Evolutionary conservation across 2,329 filamentous ascomycete species (phyloP).

Genomic region (Exophiala alcalophila): DNA sequence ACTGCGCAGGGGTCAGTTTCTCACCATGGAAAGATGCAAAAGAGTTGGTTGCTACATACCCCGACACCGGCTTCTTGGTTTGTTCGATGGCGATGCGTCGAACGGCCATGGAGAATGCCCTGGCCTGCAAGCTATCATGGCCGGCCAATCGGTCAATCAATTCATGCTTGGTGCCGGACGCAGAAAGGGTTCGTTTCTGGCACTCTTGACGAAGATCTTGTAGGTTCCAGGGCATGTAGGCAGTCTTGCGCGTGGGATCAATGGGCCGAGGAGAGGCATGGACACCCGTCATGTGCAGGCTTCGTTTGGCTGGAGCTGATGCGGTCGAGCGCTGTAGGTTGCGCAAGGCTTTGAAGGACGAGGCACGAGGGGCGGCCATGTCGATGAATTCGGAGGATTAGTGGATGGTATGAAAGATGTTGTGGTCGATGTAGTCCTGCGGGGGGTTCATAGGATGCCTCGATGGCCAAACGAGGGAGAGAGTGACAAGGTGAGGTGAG

Average conservation of each 20-base stretch:
- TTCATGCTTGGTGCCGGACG: constrained; percentile 50
- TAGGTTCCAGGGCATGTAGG: constrained; percentile 51
- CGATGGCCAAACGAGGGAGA: background rate
- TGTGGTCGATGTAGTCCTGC: constrained; percentile 31
- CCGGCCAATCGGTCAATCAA: constrained; percentile 53
- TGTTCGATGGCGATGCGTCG: constrained; percentile 42
- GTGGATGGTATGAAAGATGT: constrained; percentile 29
- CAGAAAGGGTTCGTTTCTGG: constrained; percentile 48
- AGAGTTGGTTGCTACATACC: constrained; percentile 33
- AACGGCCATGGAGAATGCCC: constrained; percentile 55
- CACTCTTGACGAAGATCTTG: constrained; percentile 53
- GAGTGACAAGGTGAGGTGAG: background rate
- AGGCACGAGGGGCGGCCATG: constrained; percentile 47
- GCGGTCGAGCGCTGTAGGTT: constrained; percentile 37
- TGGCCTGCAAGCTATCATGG: constrained; percentile 52
- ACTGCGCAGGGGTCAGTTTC: constrained; percentile 17
- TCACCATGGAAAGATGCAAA: background rate
- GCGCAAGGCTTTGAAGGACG: constrained; percentile 46
- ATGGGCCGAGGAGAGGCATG: constrained; percentile 52
- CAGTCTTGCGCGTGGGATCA: constrained; percentile 51
- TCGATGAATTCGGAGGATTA: constrained; percentile 13
- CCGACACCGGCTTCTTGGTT: constrained; percentile 38
- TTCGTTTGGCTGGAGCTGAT: constrained; percentile 43
- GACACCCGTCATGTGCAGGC: constrained; percentile 60
- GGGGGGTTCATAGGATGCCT: constrained; percentile 27